Conservation (phyloP, 345 rosid genomes). For the Ceriops tagal region DNA sequence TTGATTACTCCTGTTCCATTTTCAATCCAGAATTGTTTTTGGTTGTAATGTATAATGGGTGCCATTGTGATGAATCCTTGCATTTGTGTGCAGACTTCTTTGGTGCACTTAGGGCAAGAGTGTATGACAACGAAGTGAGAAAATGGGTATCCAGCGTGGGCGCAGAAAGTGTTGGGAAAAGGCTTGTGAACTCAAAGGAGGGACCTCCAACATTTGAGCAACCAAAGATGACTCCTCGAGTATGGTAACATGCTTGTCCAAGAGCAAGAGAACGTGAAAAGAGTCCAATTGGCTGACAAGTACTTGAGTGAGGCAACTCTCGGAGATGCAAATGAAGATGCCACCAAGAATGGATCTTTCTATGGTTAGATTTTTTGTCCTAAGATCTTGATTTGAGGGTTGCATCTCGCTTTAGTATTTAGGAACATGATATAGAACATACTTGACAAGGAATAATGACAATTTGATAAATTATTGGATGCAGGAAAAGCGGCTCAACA, state of each 20-base stretch:
- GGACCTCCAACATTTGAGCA: constrained; percentile 54
- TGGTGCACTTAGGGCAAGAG: constrained; percentile 53
- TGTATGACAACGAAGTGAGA: constrained; percentile 59
- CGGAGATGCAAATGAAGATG: constrained; percentile 53
- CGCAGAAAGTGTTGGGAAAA: constrained; percentile 39
- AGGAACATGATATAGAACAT: not conserved
- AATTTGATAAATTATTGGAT: constrained; percentile 6
- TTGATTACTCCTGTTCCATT: no score
- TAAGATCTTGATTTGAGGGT: constrained; percentile 15
- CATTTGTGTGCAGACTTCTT: constrained; percentile 38
- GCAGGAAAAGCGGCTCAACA: constrained; percentile 55
- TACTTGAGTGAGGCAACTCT: constrained; percentile 54
- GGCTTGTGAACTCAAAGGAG: constrained; percentile 49
- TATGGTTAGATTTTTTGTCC: constrained; percentile 33
- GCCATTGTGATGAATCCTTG: not conserved
- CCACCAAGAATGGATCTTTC: constrained; percentile 30
- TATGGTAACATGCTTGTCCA: constrained; percentile 51
- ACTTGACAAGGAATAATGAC: not conserved
- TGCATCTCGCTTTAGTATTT: constrained; percentile 15
- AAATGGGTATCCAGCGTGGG: constrained; percentile 41
- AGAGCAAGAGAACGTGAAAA: constrained; percentile 59
- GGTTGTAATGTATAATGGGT: no score
- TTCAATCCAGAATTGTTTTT: no score
- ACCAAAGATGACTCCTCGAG: constrained; percentile 46
- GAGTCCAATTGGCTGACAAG: constrained; percentile 48